Evolutionary conservation across 208 protist genomes (phyloP), one percentile per base, ranked within the genome.

Genomic region (Porcisia hertigi): DNA sequence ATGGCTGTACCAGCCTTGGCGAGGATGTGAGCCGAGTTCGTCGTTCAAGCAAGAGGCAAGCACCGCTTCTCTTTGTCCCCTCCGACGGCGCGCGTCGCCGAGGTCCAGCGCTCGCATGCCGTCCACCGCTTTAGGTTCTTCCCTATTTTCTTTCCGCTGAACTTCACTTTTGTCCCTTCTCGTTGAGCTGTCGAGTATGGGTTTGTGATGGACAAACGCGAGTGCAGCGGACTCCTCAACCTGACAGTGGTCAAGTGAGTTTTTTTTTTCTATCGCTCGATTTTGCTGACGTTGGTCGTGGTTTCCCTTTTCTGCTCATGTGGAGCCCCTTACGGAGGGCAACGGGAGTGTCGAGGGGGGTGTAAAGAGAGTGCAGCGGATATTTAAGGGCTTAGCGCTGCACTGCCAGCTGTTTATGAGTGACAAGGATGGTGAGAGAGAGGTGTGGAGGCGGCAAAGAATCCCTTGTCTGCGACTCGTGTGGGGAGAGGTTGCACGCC

Each of bases 201-300:
- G 39, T 36, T 14, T 25, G 18, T 18, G 41, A 16, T 9, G 23
- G 6, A 67, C 63, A 49, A 20, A 8, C 3, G 6, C 41, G 47
- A 5, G 41, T 12, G 9, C 41, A 34, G 18, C 63, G 41, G 63
- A 52, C 16, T 23, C 18, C 3, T 11, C n/a, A 34, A 2, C 34
- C 47, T 23, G 25, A 8, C 18, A 12, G 18, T 18, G 45, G 16
- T 34, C 43, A 30, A 7, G 8, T 12, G 8, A 9, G 41, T 14
- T 39, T 23, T 25, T 12, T 63, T n/a, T 39, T 70, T n/a, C 47
- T 78, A 73, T 63, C 74, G 58, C 49, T 60, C 47, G 65, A 16
- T 73, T 30, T 45, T 54, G 55, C 39, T 7, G 16, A 45, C 34
- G 18, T 14, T 7, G 30, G 12, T 45, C 16, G 18, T 23, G 67